Percentiles rank a stretch among this genome's conserved stretches.
Conservation (phyloP, 1,284 basidiomycete genomes). For the Naganishia sp. region DNA sequence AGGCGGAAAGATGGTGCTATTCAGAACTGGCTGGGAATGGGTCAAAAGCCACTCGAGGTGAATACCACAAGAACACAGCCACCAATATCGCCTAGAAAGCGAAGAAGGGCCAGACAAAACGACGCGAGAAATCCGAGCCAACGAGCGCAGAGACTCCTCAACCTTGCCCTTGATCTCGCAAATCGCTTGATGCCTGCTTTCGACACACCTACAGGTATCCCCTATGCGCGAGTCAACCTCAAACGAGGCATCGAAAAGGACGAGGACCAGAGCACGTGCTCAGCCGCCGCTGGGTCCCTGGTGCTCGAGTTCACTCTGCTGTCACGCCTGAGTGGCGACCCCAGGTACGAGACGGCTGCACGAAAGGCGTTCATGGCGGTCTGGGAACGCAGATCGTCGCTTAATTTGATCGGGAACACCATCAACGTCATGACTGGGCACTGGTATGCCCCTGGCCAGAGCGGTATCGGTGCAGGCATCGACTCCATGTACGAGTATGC, state of each 20-base stretch:
- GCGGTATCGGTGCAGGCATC: conserved; percentile 84
- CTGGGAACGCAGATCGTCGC: conserved; percentile 82
- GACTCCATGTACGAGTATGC: conserved; percentile 93
- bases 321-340: conserved; percentile 81
- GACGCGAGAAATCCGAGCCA: conserved; percentile 22
- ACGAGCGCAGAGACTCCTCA: conserved; percentile 51
- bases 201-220: conserved; percentile 80
- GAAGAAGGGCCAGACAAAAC: conserved; percentile 6
- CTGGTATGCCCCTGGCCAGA: conserved; percentile 65
- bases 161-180: conserved; percentile 80
- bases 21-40: conserved; percentile 22
- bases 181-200: conserved; percentile 83
- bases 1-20: conserved; percentile 32
- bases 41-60: conserved; percentile 10
- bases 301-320: conserved; percentile 90
- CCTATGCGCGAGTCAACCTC: conserved; percentile 73
- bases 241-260: conserved; percentile 42
- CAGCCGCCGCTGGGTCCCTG: conserved; percentile 86
- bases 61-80: neutral
- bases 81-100: neutral
- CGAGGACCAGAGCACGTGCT: conserved; percentile 54
- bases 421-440: conserved; percentile 66
- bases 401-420: conserved; percentile 82
- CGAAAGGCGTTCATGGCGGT: conserved; percentile 78
- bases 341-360: conserved; percentile 68